Conservation (phyloP, 768 basidiomycete genomes). For the Amylocystis lapponica region DNA sequence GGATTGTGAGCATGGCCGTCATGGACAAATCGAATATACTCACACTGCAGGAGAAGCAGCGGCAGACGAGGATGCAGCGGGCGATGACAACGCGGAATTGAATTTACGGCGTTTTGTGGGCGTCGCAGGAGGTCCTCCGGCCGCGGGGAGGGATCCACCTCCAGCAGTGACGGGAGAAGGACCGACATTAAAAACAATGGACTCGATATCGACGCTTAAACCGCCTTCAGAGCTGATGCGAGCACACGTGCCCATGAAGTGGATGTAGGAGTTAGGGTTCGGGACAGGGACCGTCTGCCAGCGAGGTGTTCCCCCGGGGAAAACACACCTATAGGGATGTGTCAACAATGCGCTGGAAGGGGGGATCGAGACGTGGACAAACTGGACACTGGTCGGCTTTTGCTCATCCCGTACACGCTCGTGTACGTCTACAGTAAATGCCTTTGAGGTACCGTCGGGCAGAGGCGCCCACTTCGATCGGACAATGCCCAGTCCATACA, state of each 20-base stretch:
- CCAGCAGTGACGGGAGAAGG: not conserved
- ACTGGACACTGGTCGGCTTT: not conserved
- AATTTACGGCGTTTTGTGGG: not conserved
- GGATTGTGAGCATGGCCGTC: no score
- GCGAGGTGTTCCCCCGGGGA: not conserved
- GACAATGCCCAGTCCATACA: not conserved
- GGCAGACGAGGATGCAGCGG: not conserved
- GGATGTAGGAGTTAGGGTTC: not conserved
- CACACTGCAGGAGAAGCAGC: not conserved
- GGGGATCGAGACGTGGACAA: not conserved
- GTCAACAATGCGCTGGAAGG: not conserved
- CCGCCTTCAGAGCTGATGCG: not conserved
- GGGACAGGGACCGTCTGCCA: not conserved
- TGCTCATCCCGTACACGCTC: not conserved
- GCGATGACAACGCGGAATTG: not conserved
- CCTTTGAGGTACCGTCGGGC: not conserved
- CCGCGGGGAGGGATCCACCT: not conserved
- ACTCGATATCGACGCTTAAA: not conserved
- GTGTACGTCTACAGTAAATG: not conserved
- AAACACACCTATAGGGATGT: no score
- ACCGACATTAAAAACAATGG: not conserved
- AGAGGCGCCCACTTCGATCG: not conserved
- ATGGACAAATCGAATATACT: no score
- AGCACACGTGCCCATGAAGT: not conserved
- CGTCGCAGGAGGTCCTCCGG: no score